A percentile compares a stretch with the other conserved stretches of the same genome.
phyloP scores from a whole-genome alignment of 371 early-diverging fungal species.

The Syncephalastrum racemosum region DNA sequence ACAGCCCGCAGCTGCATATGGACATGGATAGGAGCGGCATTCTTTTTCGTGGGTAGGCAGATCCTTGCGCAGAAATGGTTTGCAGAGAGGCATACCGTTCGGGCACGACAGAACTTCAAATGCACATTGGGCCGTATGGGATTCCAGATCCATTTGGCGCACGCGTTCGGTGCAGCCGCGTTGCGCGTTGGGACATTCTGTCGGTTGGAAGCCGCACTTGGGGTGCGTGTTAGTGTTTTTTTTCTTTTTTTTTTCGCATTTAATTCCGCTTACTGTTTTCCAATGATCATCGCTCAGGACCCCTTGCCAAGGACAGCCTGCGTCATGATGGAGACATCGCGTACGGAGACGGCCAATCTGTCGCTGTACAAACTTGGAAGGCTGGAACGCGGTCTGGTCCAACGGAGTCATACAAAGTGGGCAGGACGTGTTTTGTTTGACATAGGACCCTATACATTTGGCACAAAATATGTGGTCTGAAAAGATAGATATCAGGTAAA shows the following conservation, averaged over 20 bases:
- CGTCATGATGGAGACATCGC: constrained; percentile 29
- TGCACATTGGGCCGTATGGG: constrained; percentile 31
- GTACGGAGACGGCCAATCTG: constrained; percentile 45
- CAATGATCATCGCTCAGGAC: constrained; percentile 35
- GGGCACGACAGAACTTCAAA: constrained; percentile 44
- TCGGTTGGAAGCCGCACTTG: constrained; percentile 35
- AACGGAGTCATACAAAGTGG: constrained; percentile 26
- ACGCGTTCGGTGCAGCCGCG: constrained; percentile 38
- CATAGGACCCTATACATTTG: constrained; percentile 35
- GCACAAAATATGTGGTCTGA: constrained; percentile 53
- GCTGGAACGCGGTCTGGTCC: constrained; percentile 30
- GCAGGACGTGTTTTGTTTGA: constrained; percentile 29
- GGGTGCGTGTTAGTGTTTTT: not conserved
- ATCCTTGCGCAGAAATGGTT: constrained; percentile 41
- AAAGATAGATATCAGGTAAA: not conserved
- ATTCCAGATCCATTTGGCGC: constrained; percentile 18
- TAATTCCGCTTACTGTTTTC: constrained; percentile 13
- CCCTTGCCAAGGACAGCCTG: constrained; percentile 48
- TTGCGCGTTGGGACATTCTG: constrained; percentile 35
- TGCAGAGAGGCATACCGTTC: constrained; percentile 35
- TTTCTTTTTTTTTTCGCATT: not conserved
- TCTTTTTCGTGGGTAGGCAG: constrained; percentile 29
- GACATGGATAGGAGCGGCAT: constrained; percentile 44
- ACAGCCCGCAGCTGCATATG: constrained; percentile 40
- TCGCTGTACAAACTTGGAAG: constrained; percentile 48